Conservation (phyloP, 225 moss, liverwort and hornwort species). For the Rhytidiadelphus loreus region DNA sequence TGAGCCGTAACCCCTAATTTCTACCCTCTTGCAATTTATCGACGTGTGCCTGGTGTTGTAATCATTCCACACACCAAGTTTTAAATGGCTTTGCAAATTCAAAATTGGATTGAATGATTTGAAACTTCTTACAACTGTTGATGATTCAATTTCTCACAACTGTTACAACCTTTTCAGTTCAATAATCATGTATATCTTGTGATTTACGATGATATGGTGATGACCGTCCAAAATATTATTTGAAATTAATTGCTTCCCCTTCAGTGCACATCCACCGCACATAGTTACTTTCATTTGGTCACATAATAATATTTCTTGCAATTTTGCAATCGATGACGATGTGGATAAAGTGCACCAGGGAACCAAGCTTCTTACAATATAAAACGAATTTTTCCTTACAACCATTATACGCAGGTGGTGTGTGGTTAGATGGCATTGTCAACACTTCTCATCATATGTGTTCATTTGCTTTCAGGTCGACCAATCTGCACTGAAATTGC, state of each 20-base stretch:
- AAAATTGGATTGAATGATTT: background rate
- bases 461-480: constrained; percentile 22
- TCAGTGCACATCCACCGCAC: background rate
- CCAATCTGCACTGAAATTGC: constrained; percentile 23
- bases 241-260: no score
- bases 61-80: background rate
- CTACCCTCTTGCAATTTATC: background rate
- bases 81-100: background rate
- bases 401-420: background rate
- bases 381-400: background rate
- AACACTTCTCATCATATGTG: background rate
- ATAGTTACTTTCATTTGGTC: background rate
- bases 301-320: background rate
- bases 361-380: background rate
- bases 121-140: background rate
- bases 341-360: background rate
- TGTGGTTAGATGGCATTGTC: background rate
- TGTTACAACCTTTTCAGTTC: background rate
- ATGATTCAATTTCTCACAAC: background rate
- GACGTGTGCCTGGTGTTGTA: background rate
- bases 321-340: background rate
- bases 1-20: background rate
- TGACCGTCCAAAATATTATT: background rate
- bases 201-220: background rate
- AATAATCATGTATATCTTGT: background rate